Conservation (phyloP, 2,329 filamentous ascomycete genomes). For the Fusarium globosum region DNA sequence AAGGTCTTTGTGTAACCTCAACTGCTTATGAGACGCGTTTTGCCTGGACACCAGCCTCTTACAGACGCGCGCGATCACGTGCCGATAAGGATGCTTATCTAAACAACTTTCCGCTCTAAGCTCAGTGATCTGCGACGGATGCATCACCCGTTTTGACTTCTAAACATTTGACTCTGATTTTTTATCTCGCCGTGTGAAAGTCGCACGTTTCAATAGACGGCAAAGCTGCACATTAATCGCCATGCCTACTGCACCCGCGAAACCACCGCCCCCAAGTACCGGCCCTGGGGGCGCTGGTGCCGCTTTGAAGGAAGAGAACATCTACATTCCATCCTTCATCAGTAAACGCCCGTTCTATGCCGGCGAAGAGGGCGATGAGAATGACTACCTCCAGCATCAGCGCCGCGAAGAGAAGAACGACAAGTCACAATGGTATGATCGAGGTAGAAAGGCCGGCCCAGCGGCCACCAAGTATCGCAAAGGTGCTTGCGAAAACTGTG, state of each 20-base stretch:
- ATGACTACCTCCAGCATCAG: slow-evolving; percentile 97
- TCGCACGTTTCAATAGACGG: background rate
- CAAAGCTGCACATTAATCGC: background rate
- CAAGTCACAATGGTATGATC: slow-evolving; percentile 90
- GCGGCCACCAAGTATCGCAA: slow-evolving; percentile 97
- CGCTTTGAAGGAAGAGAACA: slow-evolving; percentile 87
- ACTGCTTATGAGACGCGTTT: slow-evolving; percentile 21
- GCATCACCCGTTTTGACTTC: background rate
- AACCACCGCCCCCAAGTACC: slow-evolving; percentile 49
- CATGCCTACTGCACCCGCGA: slow-evolving; percentile 48
- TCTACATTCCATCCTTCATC: slow-evolving; percentile 98
- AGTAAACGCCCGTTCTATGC: slow-evolving; percentile 98
- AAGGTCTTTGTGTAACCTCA: background rate
- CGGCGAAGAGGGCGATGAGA: slow-evolving; percentile 78
- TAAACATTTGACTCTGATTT: background rate
- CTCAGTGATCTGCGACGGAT: slow-evolving; percentile 7
- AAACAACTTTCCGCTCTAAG: slow-evolving; percentile 5
- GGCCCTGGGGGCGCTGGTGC: slow-evolving; percentile 49
- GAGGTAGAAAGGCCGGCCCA: slow-evolving; percentile 84
- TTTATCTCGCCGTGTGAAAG: background rate
- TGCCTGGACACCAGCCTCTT: slow-evolving; percentile 1
- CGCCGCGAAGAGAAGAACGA: slow-evolving; percentile 72
- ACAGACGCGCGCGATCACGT: slow-evolving; percentile 31
- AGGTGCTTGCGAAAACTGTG: slow-evolving; percentile 98
- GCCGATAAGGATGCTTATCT: slow-evolving; percentile 35